These are phyloP conservation scores for Zhuliangozyma blackwelliae DNA, from an alignment of 1,139 yeast genomes.

Conservation along the genomic window DNA sequence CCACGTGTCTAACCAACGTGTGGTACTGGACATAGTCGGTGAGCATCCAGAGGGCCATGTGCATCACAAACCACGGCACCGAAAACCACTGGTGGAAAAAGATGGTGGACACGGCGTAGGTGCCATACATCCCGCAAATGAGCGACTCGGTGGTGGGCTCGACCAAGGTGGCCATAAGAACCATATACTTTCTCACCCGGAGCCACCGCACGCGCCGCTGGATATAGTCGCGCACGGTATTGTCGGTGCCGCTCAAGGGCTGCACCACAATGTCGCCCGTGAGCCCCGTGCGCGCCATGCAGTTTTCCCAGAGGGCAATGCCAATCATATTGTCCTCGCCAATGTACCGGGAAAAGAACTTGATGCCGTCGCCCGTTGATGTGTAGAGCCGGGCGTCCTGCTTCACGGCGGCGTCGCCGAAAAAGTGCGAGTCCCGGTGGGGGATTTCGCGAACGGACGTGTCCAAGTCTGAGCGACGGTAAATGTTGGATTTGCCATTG, in stretches of 20 bases:
- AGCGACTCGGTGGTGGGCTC: slow-evolving; percentile 86
- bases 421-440: slow-evolving; percentile 21
- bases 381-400: slow-evolving; percentile 28
- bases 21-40: slow-evolving; percentile 61
- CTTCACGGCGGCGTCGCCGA: slow-evolving; percentile 26
- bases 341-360: slow-evolving; percentile 73
- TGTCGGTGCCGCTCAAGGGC: slow-evolving; percentile 56
- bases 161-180: slow-evolving; percentile 71
- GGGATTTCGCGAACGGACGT: slow-evolving; percentile 48
- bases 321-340: slow-evolving; percentile 96
- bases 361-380: slow-evolving; percentile 49
- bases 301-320: slow-evolving; percentile 73
- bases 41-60: slow-evolving; percentile 58
- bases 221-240: slow-evolving; percentile 51
- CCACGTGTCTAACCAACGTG: slow-evolving; percentile 32
- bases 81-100: slow-evolving; percentile 31
- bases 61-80: slow-evolving; percentile 41
- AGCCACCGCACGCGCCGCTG: slow-evolving; percentile 78
- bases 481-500: slow-evolving; percentile 85
- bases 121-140: slow-evolving; percentile 64
- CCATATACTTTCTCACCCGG: slow-evolving; percentile 88
- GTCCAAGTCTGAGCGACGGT: slow-evolving; percentile 67
- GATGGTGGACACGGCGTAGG: slow-evolving; percentile 53
- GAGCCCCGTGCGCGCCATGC: slow-evolving; percentile 68
- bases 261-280: slow-evolving; percentile 78